A percentile compares a stretch with the other conserved stretches of the same genome.
Evolutionary conservation across 345 rosid genomes (phyloP).

Genomic region (Angophora floribunda): DNA sequence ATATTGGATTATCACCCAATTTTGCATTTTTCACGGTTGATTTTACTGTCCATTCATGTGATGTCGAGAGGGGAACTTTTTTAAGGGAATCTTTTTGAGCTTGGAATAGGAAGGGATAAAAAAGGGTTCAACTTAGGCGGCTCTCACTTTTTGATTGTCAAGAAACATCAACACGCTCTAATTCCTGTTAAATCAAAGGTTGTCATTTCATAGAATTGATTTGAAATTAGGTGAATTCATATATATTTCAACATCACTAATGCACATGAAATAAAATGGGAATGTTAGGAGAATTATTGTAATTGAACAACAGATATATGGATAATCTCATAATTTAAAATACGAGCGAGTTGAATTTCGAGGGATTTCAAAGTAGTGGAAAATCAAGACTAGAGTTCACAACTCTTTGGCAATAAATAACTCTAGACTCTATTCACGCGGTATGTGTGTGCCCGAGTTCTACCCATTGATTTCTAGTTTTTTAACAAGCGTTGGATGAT

Average conservation of each 20-base stretch:
- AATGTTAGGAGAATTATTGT: background rate
- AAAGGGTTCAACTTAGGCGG: background rate
- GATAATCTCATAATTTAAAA: background rate
- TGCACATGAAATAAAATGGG: background rate
- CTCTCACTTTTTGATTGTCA: background rate
- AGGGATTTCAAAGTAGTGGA: background rate
- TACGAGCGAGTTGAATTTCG: background rate
- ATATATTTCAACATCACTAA: background rate
- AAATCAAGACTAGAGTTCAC: background rate
- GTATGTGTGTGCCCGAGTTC: background rate
- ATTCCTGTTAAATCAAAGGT: background rate
- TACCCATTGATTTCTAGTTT: background rate
- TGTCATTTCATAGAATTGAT: background rate
- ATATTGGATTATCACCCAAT: background rate
- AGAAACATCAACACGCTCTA: background rate
- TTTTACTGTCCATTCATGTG: background rate
- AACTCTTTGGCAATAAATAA: background rate
- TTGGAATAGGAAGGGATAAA: background rate
- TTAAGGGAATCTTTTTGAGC: accelerated
- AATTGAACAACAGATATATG: background rate
- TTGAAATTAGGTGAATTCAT: background rate
- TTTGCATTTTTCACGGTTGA: accelerated
- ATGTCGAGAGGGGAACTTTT: background rate
- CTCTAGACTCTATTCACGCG: background rate
- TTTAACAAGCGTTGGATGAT: background rate